Conservation (phyloP, 2,329 filamentous ascomycete species). For the Ophiostoma tasmaniense region DNA sequence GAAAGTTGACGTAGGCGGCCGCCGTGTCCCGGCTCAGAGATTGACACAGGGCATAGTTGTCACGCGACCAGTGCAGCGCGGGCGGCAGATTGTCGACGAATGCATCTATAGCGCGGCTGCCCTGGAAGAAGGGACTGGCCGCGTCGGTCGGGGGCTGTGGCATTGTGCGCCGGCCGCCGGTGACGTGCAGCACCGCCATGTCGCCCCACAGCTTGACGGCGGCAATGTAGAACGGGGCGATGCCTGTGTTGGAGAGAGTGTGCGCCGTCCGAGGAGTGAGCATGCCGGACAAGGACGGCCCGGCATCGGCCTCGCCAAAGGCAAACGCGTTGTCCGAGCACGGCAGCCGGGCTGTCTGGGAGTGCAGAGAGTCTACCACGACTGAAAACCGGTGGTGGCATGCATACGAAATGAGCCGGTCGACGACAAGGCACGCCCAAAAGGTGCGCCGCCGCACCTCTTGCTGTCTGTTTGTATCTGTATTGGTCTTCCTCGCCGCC, state of each 20-base stretch:
- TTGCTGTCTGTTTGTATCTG: conserved; percentile 15
- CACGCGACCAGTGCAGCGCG: neutral
- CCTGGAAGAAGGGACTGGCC: neutral
- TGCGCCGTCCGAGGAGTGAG: neutral
- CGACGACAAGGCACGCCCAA: conserved; percentile 15
- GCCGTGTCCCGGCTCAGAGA: neutral
- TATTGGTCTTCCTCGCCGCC: neutral
- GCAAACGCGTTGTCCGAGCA: neutral
- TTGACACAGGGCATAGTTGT: neutral
- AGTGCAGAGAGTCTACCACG: neutral
- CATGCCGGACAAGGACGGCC: neutral
- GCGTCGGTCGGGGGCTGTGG: neutral
- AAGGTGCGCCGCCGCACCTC: conserved; percentile 16
- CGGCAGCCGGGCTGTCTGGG: neutral
- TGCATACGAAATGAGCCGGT: conserved; percentile 13
- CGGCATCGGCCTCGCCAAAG: neutral
- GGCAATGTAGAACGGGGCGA: conserved; percentile 5
- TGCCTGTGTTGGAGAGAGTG: neutral
- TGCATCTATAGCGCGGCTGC: neutral
- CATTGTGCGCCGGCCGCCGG: conserved; percentile 5
- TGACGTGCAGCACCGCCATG: conserved; percentile 10
- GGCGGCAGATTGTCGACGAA: neutral
- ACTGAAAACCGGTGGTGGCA: conserved; percentile 10
- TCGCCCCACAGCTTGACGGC: conserved; percentile 10
- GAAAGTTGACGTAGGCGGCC: conserved; percentile 9